Base-by-base conservation (phyloP, 2,329 filamentous ascomycete genomes). In the Colletotrichum eleusines region DNA sequence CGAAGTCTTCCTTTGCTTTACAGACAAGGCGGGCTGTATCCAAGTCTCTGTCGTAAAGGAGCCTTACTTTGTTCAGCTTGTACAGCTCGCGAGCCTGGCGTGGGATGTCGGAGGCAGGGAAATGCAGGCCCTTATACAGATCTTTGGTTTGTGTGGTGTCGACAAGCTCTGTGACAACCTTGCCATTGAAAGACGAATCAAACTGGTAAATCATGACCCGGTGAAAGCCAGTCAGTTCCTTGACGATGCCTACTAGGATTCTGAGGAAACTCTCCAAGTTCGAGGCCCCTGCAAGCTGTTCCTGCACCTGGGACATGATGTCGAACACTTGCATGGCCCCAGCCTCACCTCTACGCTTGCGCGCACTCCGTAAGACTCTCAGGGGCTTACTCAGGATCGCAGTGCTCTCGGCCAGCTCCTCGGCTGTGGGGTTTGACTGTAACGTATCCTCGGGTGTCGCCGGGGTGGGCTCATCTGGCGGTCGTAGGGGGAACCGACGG, bases 141-240 rank as follows among this genome's bases (percentile, higher is more conserved):
- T 97, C 94, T 65, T 91, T 91, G 0, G 94, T 95, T 40, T 91
- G 90, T 23, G 89, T 85, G 1, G 93, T 92, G 77, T 97, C 93
- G 11, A 97, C 92, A 14, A 97, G 83, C 78, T 97, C 94, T 0
- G 94, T 94, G 5, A 97, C 94, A 1, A 97, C 94, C 66, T 92
- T 90, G 23, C 94, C 94, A 75, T 97, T 97, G 85, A 92, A 96
- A 1, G 86, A 81, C 5, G 90, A 85, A 78, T 97, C 94, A 73
- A 97, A 97, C 78, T 97, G 94, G 76, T 97, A 97, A 2, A 97
- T 88, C 93, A 97, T 95, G 58, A 97, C 93, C 16, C 94, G 92
- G 77, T 97, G 94, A 74, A 97, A 97, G 0, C 94, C 94, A 0
- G 94, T 97, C 59, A 97, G 79, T 76, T 97, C 94, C 77, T 97